Evolutionary conservation across 75 land plant species (phyloP).

Genomic region (Cupressus sempervirens): DNA sequence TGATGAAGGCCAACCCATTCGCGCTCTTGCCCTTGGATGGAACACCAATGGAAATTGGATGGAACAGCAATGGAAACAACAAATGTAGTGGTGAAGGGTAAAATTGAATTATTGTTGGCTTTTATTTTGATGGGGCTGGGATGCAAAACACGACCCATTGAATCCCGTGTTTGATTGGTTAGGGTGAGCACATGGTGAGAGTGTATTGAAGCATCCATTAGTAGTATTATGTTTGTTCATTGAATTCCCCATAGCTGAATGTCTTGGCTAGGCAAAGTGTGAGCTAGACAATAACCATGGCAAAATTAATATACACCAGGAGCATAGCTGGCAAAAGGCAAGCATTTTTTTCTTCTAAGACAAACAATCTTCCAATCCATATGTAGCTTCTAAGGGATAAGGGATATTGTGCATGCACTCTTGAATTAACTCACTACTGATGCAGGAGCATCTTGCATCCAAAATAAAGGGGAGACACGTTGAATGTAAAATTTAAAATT

Average conservation of each 20-base stretch:
- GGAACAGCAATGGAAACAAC: too few species aligned
- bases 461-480: too few species aligned
- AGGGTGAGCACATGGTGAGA: not conserved
- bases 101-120: not conserved
- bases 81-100: not conserved
- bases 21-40: not conserved
- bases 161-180: not conserved
- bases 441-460: too few species aligned
- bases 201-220: not conserved
- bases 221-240: not conserved
- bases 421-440: too few species aligned
- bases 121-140: not conserved
- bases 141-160: not conserved
- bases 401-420: too few species aligned
- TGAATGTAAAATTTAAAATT: too few species aligned
- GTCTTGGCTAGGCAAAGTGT: not conserved
- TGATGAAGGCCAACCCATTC: conserved; percentile 3
- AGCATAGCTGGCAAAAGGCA: too few species aligned
- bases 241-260: too few species aligned
- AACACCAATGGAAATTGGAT: not conserved
- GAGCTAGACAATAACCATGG: not conserved
- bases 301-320: not conserved
- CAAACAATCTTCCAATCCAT: too few species aligned
- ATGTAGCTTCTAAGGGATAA: too few species aligned
- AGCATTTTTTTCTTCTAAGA: too few species aligned